Percentiles rank a stretch among this genome's conserved stretches.
These are phyloP conservation scores for Ceratobasidium sp. DNA, from an alignment of 1,284 basidiomycete genomes.

Conservation along the genomic window DNA sequence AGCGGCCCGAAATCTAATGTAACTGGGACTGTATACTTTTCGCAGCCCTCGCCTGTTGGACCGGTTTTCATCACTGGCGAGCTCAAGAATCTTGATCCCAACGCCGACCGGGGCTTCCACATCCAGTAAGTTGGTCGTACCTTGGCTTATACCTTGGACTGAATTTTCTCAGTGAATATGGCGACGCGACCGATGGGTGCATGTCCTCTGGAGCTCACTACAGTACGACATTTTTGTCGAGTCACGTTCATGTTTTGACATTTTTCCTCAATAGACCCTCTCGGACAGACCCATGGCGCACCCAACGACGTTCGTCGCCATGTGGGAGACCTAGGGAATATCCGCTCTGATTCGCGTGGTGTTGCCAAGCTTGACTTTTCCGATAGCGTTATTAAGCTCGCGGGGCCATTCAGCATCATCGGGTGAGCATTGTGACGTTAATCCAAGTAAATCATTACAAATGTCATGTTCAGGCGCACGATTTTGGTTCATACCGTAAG, in stretches of 20 bases:
- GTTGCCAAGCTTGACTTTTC: constrained; percentile 69
- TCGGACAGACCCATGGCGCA: constrained; percentile 73
- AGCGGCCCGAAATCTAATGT: constrained; percentile 69
- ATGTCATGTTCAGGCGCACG: constrained; percentile 60
- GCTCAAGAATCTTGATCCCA: constrained; percentile 71
- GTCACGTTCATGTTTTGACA: background rate
- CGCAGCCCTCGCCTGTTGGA: constrained; percentile 66
- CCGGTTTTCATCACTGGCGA: constrained; percentile 75
- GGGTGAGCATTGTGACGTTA: constrained; percentile 64
- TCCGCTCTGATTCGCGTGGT: constrained; percentile 72
- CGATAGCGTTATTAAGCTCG: constrained; percentile 75
- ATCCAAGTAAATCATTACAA: background rate
- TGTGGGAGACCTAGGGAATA: constrained; percentile 84
- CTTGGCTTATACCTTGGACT: background rate
- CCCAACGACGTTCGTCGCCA: constrained; percentile 72
- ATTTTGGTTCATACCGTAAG: constrained; percentile 75
- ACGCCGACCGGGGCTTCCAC: constrained; percentile 79
- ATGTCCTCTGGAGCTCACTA: constrained; percentile 79
- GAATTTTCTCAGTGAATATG: constrained; percentile 67
- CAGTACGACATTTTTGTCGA: constrained; percentile 55
- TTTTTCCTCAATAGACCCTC: constrained; percentile 62
- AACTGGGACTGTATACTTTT: constrained; percentile 74
- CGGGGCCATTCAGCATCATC: constrained; percentile 76
- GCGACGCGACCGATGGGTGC: constrained; percentile 78
- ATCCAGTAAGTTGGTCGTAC: constrained; percentile 69